These are phyloP conservation scores for Linnemannia hyalina DNA, from an alignment of 192 early-diverging fungal genomes.

Conservation along the genomic window DNA sequence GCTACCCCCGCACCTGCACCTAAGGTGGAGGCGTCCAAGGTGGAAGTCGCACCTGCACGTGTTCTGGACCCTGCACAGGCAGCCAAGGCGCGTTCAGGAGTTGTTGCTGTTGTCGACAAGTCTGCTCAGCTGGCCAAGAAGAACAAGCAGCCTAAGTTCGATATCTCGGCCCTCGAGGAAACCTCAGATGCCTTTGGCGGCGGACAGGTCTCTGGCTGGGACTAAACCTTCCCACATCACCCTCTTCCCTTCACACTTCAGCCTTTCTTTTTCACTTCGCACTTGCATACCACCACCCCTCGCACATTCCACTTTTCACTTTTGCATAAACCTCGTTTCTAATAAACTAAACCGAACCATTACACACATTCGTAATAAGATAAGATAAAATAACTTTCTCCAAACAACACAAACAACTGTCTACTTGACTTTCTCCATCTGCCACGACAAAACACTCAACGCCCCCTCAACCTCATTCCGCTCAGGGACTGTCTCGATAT, in stretches of 20 bases:
- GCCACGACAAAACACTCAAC: conserved; percentile 41
- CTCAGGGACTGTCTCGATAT: conserved; percentile 42
- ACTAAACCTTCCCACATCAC: conserved; percentile 10
- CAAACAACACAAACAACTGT: neutral
- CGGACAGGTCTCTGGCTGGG: conserved; percentile 42
- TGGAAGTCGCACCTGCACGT: neutral
- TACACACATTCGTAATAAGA: neutral
- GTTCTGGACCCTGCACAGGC: conserved; percentile 35
- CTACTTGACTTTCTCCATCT: conserved; percentile 49
- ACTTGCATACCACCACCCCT: neutral
- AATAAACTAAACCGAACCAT: neutral
- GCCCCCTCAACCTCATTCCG: conserved; percentile 22
- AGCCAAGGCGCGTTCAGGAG: conserved; percentile 54
- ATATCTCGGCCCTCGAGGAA: conserved; percentile 61
- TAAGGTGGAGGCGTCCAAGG: neutral
- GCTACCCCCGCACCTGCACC: conserved; percentile 3
- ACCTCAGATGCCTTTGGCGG: conserved; percentile 52
- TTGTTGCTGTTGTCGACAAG: conserved; percentile 62
- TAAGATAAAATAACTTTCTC: too few species aligned
- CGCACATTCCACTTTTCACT: neutral
- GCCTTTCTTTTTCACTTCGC: neutral
- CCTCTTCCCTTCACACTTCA: neutral
- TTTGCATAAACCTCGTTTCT: neutral
- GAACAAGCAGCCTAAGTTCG: conserved; percentile 59
- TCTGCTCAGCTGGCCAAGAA: conserved; percentile 59